phyloP scores from a whole-genome alignment of 352 stramenopile species.

The Phytophthora fragariaefolia region DNA sequence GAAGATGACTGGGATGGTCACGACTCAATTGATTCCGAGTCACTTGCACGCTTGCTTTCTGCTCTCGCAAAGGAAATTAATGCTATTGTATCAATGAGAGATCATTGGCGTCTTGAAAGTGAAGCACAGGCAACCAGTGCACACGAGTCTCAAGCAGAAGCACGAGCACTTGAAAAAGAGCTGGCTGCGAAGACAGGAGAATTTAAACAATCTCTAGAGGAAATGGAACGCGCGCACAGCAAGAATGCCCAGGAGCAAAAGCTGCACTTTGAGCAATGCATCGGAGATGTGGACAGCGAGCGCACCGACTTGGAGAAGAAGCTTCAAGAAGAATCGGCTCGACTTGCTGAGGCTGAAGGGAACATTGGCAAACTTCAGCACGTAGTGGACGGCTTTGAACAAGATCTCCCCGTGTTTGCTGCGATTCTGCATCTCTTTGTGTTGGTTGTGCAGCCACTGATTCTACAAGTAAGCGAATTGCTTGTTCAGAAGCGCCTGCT shows the following conservation, averaged over 20 bases:
- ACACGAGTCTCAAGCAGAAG: slow-evolving; percentile 27
- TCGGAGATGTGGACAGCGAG: slow-evolving; percentile 50
- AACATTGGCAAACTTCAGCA: slow-evolving; percentile 37
- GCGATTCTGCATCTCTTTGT: slow-evolving; percentile 65
- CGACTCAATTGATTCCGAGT: slow-evolving; percentile 9
- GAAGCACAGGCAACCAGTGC: slow-evolving; percentile 28
- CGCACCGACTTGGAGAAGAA: slow-evolving; percentile 35
- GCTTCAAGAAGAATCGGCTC: slow-evolving; percentile 34
- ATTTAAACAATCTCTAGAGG: slow-evolving; percentile 41
- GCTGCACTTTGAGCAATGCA: slow-evolving; percentile 33
- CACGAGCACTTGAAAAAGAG: slow-evolving; percentile 41
- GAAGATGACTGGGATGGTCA: slow-evolving; percentile 5
- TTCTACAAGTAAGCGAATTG: slow-evolving; percentile 75
- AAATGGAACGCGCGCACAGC: slow-evolving; percentile 53
- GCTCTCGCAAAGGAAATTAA: slow-evolving; percentile 34
- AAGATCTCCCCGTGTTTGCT: slow-evolving; percentile 52
- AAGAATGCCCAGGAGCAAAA: slow-evolving; percentile 52
- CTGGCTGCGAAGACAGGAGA: slow-evolving; percentile 42
- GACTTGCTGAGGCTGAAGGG: slow-evolving; percentile 17
- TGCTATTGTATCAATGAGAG: slow-evolving; percentile 22
- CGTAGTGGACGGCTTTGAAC: slow-evolving; percentile 42
- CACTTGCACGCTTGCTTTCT: slow-evolving; percentile 17
- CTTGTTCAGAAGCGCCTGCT: slow-evolving; percentile 67
- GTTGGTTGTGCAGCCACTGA: slow-evolving; percentile 58
- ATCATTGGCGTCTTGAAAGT: slow-evolving; percentile 30